A percentile compares a stretch with the other conserved stretches of the same genome.
These are phyloP conservation scores for Saccharomycopsis crataegensis DNA, from an alignment of 1,139 yeast species.

Conservation along the genomic window DNA sequence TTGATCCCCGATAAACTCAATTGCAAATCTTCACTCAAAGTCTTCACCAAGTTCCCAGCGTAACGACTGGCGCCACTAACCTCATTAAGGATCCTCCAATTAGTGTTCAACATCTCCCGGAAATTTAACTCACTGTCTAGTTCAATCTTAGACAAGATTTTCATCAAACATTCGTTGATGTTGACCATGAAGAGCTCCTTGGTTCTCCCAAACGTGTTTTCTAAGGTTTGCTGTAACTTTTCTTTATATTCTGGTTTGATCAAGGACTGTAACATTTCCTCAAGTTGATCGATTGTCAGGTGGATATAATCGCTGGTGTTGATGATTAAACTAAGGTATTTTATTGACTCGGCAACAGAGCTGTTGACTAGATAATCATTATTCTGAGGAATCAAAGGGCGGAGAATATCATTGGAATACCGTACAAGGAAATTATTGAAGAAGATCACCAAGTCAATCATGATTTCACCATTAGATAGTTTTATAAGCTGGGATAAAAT, in stretches of 20 bases:
- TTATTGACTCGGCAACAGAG: slow-evolving; percentile 46
- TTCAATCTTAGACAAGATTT: slow-evolving; percentile 52
- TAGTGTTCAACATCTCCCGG: slow-evolving; percentile 77
- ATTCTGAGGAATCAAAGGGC: slow-evolving; percentile 47
- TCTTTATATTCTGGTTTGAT: slow-evolving; percentile 33
- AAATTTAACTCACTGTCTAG: slow-evolving; percentile 62
- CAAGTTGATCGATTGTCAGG: slow-evolving; percentile 69
- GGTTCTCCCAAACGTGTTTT: slow-evolving; percentile 29
- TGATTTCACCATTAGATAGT: slow-evolving; percentile 60
- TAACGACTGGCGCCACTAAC: slow-evolving; percentile 70
- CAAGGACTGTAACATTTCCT: slow-evolving; percentile 51
- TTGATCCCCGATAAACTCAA: slow-evolving; percentile 54
- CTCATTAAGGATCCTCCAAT: slow-evolving; percentile 60
- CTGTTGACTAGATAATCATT: slow-evolving; percentile 31
- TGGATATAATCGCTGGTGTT: slow-evolving; percentile 90
- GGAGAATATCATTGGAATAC: slow-evolving; percentile 55
- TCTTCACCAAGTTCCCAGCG: slow-evolving; percentile 47
- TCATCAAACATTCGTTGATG: slow-evolving; percentile 51
- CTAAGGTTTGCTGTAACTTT: slow-evolving; percentile 40
- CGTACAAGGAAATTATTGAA: slow-evolving; percentile 62
- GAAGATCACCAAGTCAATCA: slow-evolving; percentile 54
- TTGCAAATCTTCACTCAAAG: slow-evolving; percentile 40
- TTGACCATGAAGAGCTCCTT: slow-evolving; percentile 51
- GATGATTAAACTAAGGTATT: slow-evolving; percentile 61
- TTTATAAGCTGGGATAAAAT: slow-evolving; percentile 69